These are phyloP conservation scores for Heracleum sosnowskyi DNA, from an alignment of 129 eudicot species.

Conservation along the genomic window DNA sequence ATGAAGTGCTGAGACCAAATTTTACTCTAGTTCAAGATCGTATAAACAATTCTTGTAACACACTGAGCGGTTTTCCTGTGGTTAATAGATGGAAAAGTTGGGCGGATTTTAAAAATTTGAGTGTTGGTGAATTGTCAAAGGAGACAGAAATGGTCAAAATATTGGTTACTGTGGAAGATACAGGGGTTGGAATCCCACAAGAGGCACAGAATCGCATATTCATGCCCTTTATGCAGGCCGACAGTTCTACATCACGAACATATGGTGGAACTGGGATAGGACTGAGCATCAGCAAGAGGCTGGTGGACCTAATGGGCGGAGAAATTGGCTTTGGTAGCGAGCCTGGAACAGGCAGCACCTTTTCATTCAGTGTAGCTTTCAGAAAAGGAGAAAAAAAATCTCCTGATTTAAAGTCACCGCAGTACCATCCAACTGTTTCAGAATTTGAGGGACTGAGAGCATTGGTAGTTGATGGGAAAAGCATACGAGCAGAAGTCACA, in stretches of 20 bases:
- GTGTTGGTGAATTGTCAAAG: slow-evolving; percentile 18
- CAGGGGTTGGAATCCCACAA: slow-evolving; percentile 80
- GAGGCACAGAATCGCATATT: slow-evolving; percentile 71
- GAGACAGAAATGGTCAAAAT: slow-evolving; percentile 37
- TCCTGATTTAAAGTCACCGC: slow-evolving; percentile 25
- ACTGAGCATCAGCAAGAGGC: slow-evolving; percentile 79
- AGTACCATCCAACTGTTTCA: slow-evolving; percentile 37
- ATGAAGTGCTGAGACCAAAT: slow-evolving; percentile 53
- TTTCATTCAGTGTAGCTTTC: slow-evolving; percentile 68
- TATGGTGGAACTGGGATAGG: slow-evolving; percentile 98
- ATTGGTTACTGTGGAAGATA: slow-evolving; percentile 83
- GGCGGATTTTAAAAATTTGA: slow-evolving; percentile 36
- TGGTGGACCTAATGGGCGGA: slow-evolving; percentile 89
- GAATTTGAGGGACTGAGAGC: slow-evolving; percentile 72
- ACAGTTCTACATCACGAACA: slow-evolving; percentile 72
- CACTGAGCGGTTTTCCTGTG: slow-evolving; percentile 69
- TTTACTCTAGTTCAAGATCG: slow-evolving; percentile 14
- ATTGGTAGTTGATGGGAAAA: slow-evolving; percentile 60
- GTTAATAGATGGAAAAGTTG: slow-evolving; percentile 73
- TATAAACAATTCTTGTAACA: slow-evolving; percentile 18
- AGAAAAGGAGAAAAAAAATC: slow-evolving; percentile 31
- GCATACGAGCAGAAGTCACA: slow-evolving; percentile 71
- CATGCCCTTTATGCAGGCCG: slow-evolving; percentile 95
- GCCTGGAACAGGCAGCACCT: slow-evolving; percentile 66
- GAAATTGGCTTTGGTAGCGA: slow-evolving; percentile 79